Conservation (phyloP, 2,329 filamentous ascomycete species). For the Aspergillus bombycis region DNA sequence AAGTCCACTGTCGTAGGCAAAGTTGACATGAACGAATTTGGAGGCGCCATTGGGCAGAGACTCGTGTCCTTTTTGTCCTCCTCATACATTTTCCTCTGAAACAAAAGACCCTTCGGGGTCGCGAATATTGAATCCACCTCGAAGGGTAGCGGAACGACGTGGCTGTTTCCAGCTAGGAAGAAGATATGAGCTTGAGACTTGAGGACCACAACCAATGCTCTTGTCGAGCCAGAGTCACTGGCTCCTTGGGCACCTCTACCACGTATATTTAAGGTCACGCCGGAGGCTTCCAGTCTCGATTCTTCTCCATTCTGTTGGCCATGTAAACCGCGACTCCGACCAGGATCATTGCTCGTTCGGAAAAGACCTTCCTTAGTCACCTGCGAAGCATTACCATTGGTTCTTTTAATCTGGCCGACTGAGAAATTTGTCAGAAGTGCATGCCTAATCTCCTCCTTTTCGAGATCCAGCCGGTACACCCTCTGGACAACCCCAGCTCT, state of each 20-base stretch:
- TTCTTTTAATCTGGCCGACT: slow-evolving; percentile 36
- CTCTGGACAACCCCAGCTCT: slow-evolving; percentile 82
- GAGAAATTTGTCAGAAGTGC: slow-evolving; percentile 85
- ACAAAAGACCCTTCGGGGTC: slow-evolving; percentile 77
- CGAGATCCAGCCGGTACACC: slow-evolving; percentile 81
- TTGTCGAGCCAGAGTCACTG: slow-evolving; percentile 30
- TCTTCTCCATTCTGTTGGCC: slow-evolving; percentile 25
- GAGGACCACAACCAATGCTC: slow-evolving; percentile 86
- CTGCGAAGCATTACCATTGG: slow-evolving; percentile 13
- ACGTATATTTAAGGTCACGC: slow-evolving; percentile 30
- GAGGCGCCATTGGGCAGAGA: slow-evolving; percentile 61
- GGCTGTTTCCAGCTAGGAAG: slow-evolving; percentile 82
- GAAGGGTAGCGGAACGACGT: slow-evolving; percentile 92
- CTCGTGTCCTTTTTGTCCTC: slow-evolving; percentile 19
- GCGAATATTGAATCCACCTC: slow-evolving; percentile 87
- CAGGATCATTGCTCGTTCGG: slow-evolving; percentile 10
- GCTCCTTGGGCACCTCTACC: slow-evolving; percentile 28
- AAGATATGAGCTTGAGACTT: slow-evolving; percentile 92
- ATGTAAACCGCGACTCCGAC: slow-evolving; percentile 14
- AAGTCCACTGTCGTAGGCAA: slow-evolving; percentile 53
- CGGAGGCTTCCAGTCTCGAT: slow-evolving; percentile 25
- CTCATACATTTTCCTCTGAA: slow-evolving; percentile 73
- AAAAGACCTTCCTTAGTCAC: slow-evolving; percentile 10
- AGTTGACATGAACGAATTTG: slow-evolving; percentile 80
- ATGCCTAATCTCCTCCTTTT: slow-evolving; percentile 84